Evolutionary conservation across 2,329 filamentous ascomycete genomes (phyloP), one percentile per base, ranked within the genome.

Genomic region (Atkinsonella texensis): DNA sequence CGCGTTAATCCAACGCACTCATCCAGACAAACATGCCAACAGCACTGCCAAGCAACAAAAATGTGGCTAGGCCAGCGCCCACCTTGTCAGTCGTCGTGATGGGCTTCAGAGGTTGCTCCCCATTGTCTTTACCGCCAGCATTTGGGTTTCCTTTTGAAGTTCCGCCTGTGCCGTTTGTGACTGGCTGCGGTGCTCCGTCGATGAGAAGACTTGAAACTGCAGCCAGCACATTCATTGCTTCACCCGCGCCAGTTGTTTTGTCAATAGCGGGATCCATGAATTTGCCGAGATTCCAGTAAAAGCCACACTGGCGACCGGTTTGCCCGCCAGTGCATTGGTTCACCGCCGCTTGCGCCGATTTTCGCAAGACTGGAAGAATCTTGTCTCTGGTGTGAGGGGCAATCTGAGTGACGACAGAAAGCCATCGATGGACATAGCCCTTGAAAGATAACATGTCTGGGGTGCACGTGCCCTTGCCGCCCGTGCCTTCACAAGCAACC

Each of bases 381-480:
- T 62, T 68, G 1, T 73, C 66, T 41, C 66, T 66, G 1, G 77
- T 81, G 45, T 74, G 74, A 0, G 85, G 84, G 0, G 80, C 82
- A n/a, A 87, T 52, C 57, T 83, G 74, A 2, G 79, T 75, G 1
- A 77, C 73, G 20, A 76, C 72, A 4, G 78, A 73, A 57, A 88
- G 70, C 80, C 83, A 86, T 41, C 81, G 76, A 57, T 81, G 74
- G 17, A 87, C 70, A 53, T 83, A 82, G 40, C 83, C 84, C 66
- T 87, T 87, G 76, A 85, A 89, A 1, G 80, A 79, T 54, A 79
- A 67, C 73, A 89, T 85, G 59, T 91, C 87, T 46, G 77, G 73
- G 53, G 83, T 83, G 70, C 87, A 91, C 18, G 69, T 74, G 20
- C 62, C 67, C 2, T 73, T 68, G 31, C 63, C 59, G 33, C 60